Evolutionary conservation across 306 rosid genomes (phyloP), one percentile per base, ranked within the genome.

Genomic region (Sindora glabra): DNA sequence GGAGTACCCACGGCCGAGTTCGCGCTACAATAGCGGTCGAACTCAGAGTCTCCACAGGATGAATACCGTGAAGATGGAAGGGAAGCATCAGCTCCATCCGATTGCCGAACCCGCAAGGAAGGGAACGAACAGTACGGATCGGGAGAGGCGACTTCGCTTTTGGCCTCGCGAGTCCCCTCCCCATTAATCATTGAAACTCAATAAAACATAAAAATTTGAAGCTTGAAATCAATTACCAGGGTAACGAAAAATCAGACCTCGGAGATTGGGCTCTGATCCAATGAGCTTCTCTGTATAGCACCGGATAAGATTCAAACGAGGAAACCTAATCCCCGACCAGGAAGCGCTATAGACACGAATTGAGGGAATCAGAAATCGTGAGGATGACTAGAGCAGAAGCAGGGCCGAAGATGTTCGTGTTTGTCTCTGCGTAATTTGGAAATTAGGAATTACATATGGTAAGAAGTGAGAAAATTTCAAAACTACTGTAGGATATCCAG

Each of bases 1-100:
- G 96, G 96, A 18, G 96, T 89, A 10, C 94, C 95, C 87, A 89
- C 78, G 8, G 45, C 70, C 14, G 99, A 92, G 75, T 84, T 89
- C 27, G 96, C 89, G 76, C 99, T 92, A 55, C 90, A 77, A 45
- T 92, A 92, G 10, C 95, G 86, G 30, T 92, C 96, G 59, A 84
- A 83, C 78, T 89, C 99, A 40, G 96, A 86, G 17, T 84, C 96
- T 14, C 77, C 94, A 56, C 78, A 84, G 11, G 97, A 87, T 10
- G 94, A 86, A 70, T 79, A 81, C 47, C 83, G 71, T 10, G 95
- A 80, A 10, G 83, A 70, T 1, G 45, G 24, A 2, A 69, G 59
- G 10, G 75, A 41, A 16, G 51, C 60, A 30, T 78, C 72, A 25
- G 5, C 71, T 22, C 48, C 69, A 57, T 62, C 77, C 64, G 68